Evolutionary conservation across 2,329 filamentous ascomycete species (phyloP).

Genomic region (Chaetomium globosum): DNA sequence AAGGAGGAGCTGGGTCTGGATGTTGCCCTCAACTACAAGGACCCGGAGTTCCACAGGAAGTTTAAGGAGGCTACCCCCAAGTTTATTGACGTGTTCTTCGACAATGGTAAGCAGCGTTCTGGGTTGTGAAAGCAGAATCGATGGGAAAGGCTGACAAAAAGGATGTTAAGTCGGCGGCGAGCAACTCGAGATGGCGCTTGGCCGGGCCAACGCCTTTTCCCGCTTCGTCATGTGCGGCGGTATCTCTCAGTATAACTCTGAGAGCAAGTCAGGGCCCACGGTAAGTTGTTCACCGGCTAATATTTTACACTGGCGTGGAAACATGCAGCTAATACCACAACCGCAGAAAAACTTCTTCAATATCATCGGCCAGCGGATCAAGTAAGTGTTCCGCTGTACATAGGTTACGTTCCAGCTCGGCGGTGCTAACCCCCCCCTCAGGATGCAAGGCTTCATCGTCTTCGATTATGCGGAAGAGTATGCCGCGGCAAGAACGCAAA

Average conservation of each 20-base stretch:
- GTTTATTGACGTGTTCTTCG: conserved; percentile 69
- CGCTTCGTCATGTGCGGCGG: conserved; percentile 72
- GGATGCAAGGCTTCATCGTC: conserved; percentile 72
- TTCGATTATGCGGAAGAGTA: conserved; percentile 67
- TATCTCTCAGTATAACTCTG: conserved; percentile 70
- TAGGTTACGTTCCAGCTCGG: background rate
- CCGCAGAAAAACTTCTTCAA: conserved; percentile 39
- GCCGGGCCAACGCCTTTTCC: conserved; percentile 62
- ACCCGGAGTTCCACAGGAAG: conserved; percentile 53
- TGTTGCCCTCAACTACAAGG: conserved; percentile 60
- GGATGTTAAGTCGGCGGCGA: conserved; percentile 62
- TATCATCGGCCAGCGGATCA: conserved; percentile 49
- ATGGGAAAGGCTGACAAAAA: conserved; percentile 16
- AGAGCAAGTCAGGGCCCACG: conserved; percentile 58
- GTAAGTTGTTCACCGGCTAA: conserved; percentile 38
- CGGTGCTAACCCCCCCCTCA: conserved; percentile 36
- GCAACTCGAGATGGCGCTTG: conserved; percentile 67
- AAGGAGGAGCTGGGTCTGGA: conserved; percentile 59
- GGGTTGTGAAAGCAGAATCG: background rate
- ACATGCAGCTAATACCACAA: conserved; percentile 13
- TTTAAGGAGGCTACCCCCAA: conserved; percentile 57
- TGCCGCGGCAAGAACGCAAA: conserved; percentile 58
- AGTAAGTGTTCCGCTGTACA: conserved; percentile 43
- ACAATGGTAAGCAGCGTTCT: conserved; percentile 52
- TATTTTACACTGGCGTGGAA: background rate